Evolutionary conservation across 2,329 filamentous ascomycete species (phyloP).

Genomic region (Fonsecaea erecta): DNA sequence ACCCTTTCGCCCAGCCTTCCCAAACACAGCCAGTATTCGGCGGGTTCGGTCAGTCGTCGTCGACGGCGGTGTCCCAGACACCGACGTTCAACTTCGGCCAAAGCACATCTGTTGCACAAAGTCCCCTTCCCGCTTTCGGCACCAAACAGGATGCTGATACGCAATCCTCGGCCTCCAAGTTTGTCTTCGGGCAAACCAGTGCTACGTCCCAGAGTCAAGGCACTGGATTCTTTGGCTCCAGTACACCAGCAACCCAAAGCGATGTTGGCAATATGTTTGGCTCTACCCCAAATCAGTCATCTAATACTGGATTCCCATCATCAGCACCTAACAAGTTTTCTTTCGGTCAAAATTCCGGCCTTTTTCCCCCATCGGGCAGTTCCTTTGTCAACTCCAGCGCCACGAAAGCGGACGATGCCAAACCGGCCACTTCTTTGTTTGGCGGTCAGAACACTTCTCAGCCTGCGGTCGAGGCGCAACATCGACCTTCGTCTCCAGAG

Average conservation of each 20-base stretch:
- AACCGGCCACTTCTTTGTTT: constrained; percentile 16
- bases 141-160: constrained; percentile 7
- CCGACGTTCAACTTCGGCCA: constrained; percentile 31
- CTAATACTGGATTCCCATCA: constrained; percentile 4
- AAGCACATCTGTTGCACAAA: constrained; percentile 24
- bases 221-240: constrained; percentile 9
- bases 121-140: constrained; percentile 21
- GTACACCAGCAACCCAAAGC: neutral
- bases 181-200: constrained; percentile 22
- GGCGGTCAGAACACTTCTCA: constrained; percentile 18
- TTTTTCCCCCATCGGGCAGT: constrained; percentile 9
- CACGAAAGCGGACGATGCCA: constrained; percentile 15
- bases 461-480: constrained; percentile 3
- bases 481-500: constrained; percentile 15
- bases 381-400: constrained; percentile 19
- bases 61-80: constrained; percentile 19
- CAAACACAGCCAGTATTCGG: constrained; percentile 27
- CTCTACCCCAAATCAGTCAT: constrained; percentile 10
- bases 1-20: constrained; percentile 28
- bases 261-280: constrained; percentile 19
- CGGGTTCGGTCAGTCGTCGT: constrained; percentile 27
- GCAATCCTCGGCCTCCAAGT: constrained; percentile 17
- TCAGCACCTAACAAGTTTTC: constrained; percentile 7
- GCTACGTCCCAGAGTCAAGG: constrained; percentile 15
- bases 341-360: constrained; percentile 24